Base-by-base conservation (phyloP, 2,329 filamentous ascomycete genomes). In the Phialophora tarda region DNA sequence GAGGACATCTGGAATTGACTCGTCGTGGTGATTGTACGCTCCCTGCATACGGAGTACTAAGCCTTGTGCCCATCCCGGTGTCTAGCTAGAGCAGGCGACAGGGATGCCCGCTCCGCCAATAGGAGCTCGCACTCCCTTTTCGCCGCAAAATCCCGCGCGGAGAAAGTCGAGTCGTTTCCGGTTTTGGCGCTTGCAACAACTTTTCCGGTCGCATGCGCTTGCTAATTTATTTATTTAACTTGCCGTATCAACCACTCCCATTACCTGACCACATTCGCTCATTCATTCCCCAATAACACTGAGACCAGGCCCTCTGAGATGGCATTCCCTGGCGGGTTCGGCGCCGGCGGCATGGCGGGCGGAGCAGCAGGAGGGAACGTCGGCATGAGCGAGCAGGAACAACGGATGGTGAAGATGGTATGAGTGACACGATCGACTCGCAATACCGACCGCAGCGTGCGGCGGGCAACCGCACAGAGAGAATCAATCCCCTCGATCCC, bases 391-490 rank as follows among this genome's bases (percentile, higher is more conserved):
- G 80, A 82, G 17, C 80, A 82, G 71, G 81, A 83, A 65, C 77
- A 80, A 62, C 76, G 76, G 53, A 82, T 82, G 78, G 78, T 82
- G 50, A 82, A 81, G 71, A 78, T 78, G 74, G 81, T 83, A 70
- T 62, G 50, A 10, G 21, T 8, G 58, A 28, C 30, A 21, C 24
- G 21, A 2, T 5, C 10, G 0, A 24, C 4, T 12, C 7, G n/a
- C n/a, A n/a, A n/a, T n/a, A 17, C n/a, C 30, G 21, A 17, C 5
- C 38, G 2, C 38, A 6, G 14, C 14, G 34, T 17, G 34, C 4
- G 28, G 14, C 1, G 8, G 32, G 32, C 32, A 3, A 38, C 4
- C 11, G 14, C 34, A 7, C 14, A 41, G 34, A 41, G 32, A 12
- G n/a, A n/a, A n/a, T n/a, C n/a, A n/a, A 3, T 1, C 32, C 32